Conservation (phyloP, 441 rosid species). For the Theobroma grandiflorum region DNA sequence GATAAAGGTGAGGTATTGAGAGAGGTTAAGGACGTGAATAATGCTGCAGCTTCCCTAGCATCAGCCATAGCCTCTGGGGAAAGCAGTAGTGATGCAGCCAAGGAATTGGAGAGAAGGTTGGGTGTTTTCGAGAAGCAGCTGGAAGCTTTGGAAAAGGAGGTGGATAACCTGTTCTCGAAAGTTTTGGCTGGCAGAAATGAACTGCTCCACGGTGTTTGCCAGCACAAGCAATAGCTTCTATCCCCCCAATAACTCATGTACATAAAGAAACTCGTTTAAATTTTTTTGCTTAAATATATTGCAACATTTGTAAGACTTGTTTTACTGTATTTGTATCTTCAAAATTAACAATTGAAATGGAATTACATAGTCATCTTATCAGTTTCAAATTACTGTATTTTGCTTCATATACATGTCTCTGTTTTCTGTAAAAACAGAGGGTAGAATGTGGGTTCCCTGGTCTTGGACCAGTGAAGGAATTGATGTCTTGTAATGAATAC, state of each 20-base stretch:
- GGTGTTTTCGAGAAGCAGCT: constrained; percentile 47
- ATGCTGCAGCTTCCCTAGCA: constrained; percentile 46
- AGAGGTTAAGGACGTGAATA: constrained; percentile 55
- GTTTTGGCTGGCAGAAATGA: constrained; percentile 58
- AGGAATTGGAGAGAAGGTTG: constrained; percentile 50
- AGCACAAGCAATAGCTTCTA: constrained; percentile 28
- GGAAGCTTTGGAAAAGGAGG: constrained; percentile 47
- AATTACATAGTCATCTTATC: not conserved
- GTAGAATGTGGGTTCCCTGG: not conserved
- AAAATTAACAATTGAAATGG: constrained; percentile 6
- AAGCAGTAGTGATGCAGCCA: constrained; percentile 34
- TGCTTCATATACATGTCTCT: not conserved
- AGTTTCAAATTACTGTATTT: constrained; percentile 2
- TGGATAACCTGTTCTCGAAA: constrained; percentile 54
- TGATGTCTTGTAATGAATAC: not conserved
- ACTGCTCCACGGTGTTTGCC: constrained; percentile 49
- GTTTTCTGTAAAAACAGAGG: not conserved
- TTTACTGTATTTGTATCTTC: not conserved
- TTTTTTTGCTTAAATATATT: not conserved
- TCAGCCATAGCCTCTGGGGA: constrained; percentile 38
- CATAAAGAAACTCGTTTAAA: not conserved
- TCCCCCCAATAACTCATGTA: not conserved
- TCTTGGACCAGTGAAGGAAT: not conserved
- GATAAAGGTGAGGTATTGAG: constrained; percentile 40
- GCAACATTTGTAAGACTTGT: not conserved